Conservation (phyloP, 2,329 filamentous ascomycete genomes). For the Ceratocystis colombiana region DNA sequence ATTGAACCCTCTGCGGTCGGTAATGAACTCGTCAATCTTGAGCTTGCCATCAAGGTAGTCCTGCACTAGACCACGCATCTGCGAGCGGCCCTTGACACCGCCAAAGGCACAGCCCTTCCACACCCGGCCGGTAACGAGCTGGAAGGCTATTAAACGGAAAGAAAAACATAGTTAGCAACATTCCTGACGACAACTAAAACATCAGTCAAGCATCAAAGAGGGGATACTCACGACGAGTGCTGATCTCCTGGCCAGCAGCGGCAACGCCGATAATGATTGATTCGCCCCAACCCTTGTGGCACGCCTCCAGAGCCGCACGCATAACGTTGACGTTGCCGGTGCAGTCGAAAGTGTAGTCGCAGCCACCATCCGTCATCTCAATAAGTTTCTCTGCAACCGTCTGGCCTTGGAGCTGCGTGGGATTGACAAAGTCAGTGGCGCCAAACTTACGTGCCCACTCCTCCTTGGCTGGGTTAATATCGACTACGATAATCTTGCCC, state of each 20-base stretch:
- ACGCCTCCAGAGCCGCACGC: constrained; percentile 89
- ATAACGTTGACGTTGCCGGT: constrained; percentile 95
- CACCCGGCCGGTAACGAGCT: constrained; percentile 91
- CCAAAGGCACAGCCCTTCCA: constrained; percentile 98
- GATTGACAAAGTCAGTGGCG: constrained; percentile 94
- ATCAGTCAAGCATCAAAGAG: neutral
- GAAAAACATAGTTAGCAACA: constrained; percentile 26
- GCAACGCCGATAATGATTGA: constrained; percentile 97
- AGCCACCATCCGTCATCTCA: constrained; percentile 95
- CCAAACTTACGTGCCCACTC: constrained; percentile 90
- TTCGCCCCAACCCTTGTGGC: constrained; percentile 98
- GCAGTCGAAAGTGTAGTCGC: constrained; percentile 99
- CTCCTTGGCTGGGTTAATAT: constrained; percentile 81
- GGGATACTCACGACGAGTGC: constrained; percentile 70
- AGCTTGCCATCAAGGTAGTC: constrained; percentile 85
- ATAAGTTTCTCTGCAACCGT: constrained; percentile 85
- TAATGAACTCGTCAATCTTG: constrained; percentile 99
- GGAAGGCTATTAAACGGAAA: constrained; percentile 59
- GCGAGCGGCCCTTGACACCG: constrained; percentile 92
- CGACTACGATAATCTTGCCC: constrained; percentile 61
- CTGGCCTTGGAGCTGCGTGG: constrained; percentile 61
- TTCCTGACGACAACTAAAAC: neutral
- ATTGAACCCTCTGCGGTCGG: constrained; percentile 72
- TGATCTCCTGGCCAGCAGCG: constrained; percentile 89
- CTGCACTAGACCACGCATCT: constrained; percentile 74